phyloP scores from a whole-genome alignment of 148 eudicot genomes.

The Rhododendron mucronatum region DNA sequence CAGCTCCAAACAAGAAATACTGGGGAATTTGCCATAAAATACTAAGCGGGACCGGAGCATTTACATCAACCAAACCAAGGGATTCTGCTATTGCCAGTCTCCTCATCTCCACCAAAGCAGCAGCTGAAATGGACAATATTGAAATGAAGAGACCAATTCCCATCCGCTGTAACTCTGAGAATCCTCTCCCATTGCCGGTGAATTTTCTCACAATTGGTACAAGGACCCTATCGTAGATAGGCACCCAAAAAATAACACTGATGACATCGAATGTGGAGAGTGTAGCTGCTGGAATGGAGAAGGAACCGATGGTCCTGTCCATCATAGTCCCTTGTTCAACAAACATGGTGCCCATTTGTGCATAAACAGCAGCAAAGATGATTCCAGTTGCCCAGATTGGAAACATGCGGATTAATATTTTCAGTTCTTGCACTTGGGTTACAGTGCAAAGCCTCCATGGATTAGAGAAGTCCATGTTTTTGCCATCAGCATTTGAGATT shows the following conservation, averaged over 20 bases:
- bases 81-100: conserved; percentile 38
- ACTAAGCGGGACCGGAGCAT: conserved; percentile 35
- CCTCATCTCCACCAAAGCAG: conserved; percentile 44
- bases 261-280: conserved; percentile 37
- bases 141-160: conserved; percentile 59
- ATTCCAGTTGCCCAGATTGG: conserved; percentile 41
- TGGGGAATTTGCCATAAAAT: conserved; percentile 59
- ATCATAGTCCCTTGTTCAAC: conserved; percentile 42
- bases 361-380: conserved; percentile 37
- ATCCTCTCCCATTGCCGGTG: conserved; percentile 46
- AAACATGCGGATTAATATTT: conserved; percentile 38
- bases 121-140: conserved; percentile 39
- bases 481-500: conserved; percentile 12
- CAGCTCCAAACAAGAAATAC: conserved; percentile 40
- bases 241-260: conserved; percentile 53
- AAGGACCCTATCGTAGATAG: conserved; percentile 37
- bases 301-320: conserved; percentile 40
- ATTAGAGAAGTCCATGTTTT: conserved; percentile 17
- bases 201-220: conserved; percentile 45
- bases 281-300: conserved; percentile 50
- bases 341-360: conserved; percentile 40
- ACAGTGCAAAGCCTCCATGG: conserved; percentile 37
- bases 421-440: conserved; percentile 38
- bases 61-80: conserved; percentile 28
- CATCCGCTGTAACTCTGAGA: conserved; percentile 44